A percentile compares a stretch with the other conserved stretches of the same genome.
Evolutionary conservation across 768 basidiomycete genomes (phyloP).

Genomic region (Crepidotus variabilis): DNA sequence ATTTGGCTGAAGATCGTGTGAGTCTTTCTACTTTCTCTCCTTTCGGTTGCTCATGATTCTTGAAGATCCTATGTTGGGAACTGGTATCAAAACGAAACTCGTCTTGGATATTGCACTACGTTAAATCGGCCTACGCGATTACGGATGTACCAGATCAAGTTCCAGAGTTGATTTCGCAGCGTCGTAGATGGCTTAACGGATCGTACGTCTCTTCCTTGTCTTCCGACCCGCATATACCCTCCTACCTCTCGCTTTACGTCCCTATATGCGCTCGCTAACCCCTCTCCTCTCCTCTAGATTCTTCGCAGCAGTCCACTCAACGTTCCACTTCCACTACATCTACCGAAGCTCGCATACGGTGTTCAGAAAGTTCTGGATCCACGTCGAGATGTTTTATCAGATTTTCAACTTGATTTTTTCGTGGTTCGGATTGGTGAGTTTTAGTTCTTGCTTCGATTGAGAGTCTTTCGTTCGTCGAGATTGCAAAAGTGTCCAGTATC

Average conservation of each 20-base stretch:
- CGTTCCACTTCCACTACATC: conserved; percentile 91
- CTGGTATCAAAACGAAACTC: conserved; percentile 91
- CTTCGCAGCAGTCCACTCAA: conserved; percentile 93
- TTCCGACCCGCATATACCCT: no score
- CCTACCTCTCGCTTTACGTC: no score
- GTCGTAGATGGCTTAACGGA: conserved; percentile 96
- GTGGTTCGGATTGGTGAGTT: conserved; percentile 77
- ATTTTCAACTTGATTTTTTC: conserved; percentile 88
- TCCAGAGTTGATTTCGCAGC: conserved; percentile 77
- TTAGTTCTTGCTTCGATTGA: not conserved
- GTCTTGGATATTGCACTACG: conserved; percentile 93
- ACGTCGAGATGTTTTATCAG: conserved; percentile 91
- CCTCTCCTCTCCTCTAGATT: conserved; percentile 75
- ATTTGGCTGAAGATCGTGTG: conserved; percentile 85
- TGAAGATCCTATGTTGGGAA: conserved; percentile 87
- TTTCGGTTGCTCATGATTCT: not conserved
- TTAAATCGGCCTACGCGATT: conserved; percentile 88
- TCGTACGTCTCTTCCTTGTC: conserved; percentile 30
- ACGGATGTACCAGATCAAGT: conserved; percentile 94
- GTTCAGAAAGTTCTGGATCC: conserved; percentile 88
- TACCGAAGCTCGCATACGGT: conserved; percentile 87
- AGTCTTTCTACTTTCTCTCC: conserved; percentile 16
- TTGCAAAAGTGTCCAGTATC: no score
- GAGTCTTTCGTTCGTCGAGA: no score
- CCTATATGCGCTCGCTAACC: no score